Percentiles rank a stretch among this genome's conserved stretches.
These are phyloP conservation scores for Jackrogersella minutella DNA, from an alignment of 495 filamentous ascomycete genomes.

Conservation along the genomic window DNA sequence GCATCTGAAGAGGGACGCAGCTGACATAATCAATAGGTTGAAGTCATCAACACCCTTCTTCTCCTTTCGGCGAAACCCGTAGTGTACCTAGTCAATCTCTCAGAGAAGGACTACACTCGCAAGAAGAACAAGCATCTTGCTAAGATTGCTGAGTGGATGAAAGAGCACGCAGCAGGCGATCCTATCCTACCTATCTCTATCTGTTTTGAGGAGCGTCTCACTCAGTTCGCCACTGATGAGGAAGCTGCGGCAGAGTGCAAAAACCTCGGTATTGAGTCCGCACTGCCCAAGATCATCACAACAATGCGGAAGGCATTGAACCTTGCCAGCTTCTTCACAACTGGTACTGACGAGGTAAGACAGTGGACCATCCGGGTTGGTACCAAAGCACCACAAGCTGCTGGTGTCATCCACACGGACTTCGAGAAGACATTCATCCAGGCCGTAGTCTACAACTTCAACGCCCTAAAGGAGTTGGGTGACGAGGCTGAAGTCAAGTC, in stretches of 20 bases:
- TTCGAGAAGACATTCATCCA: constrained; percentile 99
- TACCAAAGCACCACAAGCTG: constrained; percentile 95
- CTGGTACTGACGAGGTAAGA: constrained; percentile 93
- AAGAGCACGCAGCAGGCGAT: constrained; percentile 84
- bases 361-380: constrained; percentile 98
- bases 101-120: constrained; percentile 95
- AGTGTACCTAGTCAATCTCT: constrained; percentile 96
- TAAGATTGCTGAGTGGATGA: constrained; percentile 93
- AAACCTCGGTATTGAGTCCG: constrained; percentile 83
- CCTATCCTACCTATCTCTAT: constrained; percentile 93
- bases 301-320: constrained; percentile 93
- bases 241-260: constrained; percentile 90
- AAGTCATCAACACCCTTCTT: constrained; percentile 95
- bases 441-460: constrained; percentile 89
- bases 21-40: constrained; percentile 70
- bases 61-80: constrained; percentile 97
- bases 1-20: constrained; percentile 31
- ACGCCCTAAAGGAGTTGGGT: constrained; percentile 78
- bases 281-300: constrained; percentile 90
- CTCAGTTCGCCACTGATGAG: constrained; percentile 76
- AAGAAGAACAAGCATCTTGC: constrained; percentile 99
- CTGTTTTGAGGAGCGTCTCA: constrained; percentile 89
- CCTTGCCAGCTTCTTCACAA: constrained; percentile 96
- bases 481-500: constrained; percentile 90
- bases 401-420: constrained; percentile 97